Conservation (phyloP, 371 early-diverging fungal species). For the Mucor ambiguus region DNA sequence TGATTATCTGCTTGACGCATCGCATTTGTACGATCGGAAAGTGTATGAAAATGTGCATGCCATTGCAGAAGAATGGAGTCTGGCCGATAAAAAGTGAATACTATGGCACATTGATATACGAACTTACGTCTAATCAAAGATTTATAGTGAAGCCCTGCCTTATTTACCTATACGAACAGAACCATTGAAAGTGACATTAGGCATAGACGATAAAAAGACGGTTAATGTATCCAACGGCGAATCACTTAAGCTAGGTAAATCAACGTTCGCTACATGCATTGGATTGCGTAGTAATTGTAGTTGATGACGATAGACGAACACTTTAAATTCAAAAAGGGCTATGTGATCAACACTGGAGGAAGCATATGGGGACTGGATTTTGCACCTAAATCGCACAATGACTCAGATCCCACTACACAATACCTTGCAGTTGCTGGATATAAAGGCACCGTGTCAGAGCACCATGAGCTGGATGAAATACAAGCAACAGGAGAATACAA, state of each 20-base stretch:
- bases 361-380: constrained; percentile 66
- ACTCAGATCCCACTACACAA: constrained; percentile 32
- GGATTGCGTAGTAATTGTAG: neutral
- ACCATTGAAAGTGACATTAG: constrained; percentile 14
- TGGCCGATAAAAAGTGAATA: constrained; percentile 17
- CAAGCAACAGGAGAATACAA: constrained; percentile 31
- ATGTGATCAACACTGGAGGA: constrained; percentile 53
- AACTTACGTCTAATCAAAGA: neutral
- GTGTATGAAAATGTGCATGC: constrained; percentile 21
- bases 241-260: constrained; percentile 15
- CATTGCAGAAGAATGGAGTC: constrained; percentile 16
- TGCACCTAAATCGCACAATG: constrained; percentile 35
- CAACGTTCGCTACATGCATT: neutral
- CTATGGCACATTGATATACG: neutral
- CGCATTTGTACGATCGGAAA: constrained; percentile 7
- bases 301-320: constrained; percentile 14
- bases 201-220: constrained; percentile 10
- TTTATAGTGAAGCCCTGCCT: constrained; percentile 19
- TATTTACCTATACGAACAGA: constrained; percentile 20
- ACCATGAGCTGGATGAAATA: constrained; percentile 36
- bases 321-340: constrained; percentile 25
- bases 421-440: constrained; percentile 64
- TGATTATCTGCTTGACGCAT: constrained; percentile 14
- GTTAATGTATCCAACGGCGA: constrained; percentile 4
- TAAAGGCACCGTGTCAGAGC: constrained; percentile 39